A percentile compares a stretch with the other conserved stretches of the same genome.
Conservation (phyloP, 805 yeast genomes). For the Yamadazyma phyllophila region DNA sequence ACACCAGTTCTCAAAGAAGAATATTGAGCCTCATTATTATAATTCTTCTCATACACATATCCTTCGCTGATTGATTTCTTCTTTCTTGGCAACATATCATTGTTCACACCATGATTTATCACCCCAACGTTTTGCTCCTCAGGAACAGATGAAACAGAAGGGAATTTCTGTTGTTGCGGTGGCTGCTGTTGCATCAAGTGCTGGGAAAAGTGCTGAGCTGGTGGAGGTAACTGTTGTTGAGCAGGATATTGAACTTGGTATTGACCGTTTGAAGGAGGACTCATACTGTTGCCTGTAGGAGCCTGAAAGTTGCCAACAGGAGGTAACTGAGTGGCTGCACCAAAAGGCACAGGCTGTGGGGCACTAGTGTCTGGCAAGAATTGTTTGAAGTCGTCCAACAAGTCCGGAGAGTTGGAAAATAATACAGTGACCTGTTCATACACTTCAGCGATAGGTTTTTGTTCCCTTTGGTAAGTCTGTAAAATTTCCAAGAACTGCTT, state of each 20-base stretch:
- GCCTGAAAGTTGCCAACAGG: slow-evolving; percentile 90
- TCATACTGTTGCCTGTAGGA: slow-evolving; percentile 33
- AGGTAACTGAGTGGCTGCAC: slow-evolving; percentile 58
- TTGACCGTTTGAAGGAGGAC: slow-evolving; percentile 12
- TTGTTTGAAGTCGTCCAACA: slow-evolving; percentile 90
- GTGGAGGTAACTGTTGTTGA: slow-evolving; percentile 15
- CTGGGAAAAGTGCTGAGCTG: slow-evolving; percentile 9
- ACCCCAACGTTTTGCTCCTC: slow-evolving; percentile 3
- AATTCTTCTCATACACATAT: slow-evolving; percentile 29
- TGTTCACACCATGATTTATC: slow-evolving; percentile 2
- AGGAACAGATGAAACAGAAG: background rate
- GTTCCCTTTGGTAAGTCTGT: slow-evolving; percentile 96
- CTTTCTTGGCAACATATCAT: slow-evolving; percentile 10
- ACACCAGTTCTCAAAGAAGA: slow-evolving; percentile 45
- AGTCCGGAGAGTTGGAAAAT: slow-evolving; percentile 91
- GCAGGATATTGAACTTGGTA: slow-evolving; percentile 17
- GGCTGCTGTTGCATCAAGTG: slow-evolving; percentile 12
- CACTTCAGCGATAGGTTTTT: slow-evolving; percentile 92
- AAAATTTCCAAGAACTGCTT: slow-evolving; percentile 91
- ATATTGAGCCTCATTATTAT: slow-evolving; percentile 42
- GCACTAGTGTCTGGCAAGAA: slow-evolving; percentile 78
- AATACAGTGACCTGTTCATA: slow-evolving; percentile 88
- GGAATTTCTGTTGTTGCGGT: slow-evolving; percentile 8
- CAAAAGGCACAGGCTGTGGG: slow-evolving; percentile 22
- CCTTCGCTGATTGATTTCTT: slow-evolving; percentile 27